Evolutionary conservation across 257 asterid genomes (phyloP), one percentile per base, ranked within the genome.

Genomic region (Solanum lycopersicoides): DNA sequence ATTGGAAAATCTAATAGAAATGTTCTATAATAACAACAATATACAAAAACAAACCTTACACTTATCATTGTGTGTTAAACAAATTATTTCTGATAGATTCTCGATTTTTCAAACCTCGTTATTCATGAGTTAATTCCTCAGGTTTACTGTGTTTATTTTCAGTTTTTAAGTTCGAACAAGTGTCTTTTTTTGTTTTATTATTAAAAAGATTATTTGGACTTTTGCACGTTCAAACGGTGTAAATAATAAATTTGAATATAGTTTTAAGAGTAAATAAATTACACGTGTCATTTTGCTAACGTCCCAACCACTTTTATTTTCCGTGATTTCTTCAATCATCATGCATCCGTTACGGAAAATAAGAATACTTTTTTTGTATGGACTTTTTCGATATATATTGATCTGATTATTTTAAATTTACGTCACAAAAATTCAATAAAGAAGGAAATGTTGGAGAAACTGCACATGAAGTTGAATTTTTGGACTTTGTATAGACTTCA

Each of bases 301-400:
- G 25, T 75, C 35, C 59, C 59, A 41, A 75, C 34, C 6, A 23
- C 2, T 20, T 1, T 41, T 41, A 39, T 30, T 41, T 76, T 76
- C 83, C 59, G 83, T 28, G 59, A 41, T 76, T 76, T 16, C 83
- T 76, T 47, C 83, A 76, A 23, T 76, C 12, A 41, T 28, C 75
- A 15, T 30, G 23, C 45, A 72, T 72, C 45, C 79, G 45, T 72
- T 72, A 72, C 7, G 45, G 45, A 63, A 59, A 59, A 59, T 56
- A 16, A 53, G 63, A 53, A 2, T 6, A 6, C 4, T 16, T 6
- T 53, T 56, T 18, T 6, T 50, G 20, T 16, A 53, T 53, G 23
- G 1, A 53, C 9, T 53, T 53, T 53, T 53, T 7, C 32, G 1
- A 10, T 23, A 63, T 63, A 63, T 63, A 2, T 63, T 23, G 71